These are phyloP conservation scores for Botrytis squamosa DNA, from an alignment of 2,329 filamentous ascomycete species.

Conservation along the genomic window DNA sequence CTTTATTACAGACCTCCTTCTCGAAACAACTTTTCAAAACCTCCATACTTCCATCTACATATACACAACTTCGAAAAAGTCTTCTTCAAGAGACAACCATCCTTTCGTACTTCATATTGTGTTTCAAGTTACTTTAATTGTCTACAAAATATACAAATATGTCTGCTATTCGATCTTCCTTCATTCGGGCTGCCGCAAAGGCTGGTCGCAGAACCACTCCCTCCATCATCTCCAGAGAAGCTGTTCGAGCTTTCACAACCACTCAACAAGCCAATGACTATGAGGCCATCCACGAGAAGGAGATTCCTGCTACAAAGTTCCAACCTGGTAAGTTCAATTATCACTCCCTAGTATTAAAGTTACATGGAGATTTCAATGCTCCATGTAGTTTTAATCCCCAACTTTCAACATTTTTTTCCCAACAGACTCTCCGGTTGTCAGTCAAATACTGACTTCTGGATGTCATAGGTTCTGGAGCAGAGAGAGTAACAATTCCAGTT, in stretches of 20 bases:
- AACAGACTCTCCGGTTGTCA: not conserved
- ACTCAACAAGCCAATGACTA: conserved; percentile 29
- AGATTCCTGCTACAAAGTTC: conserved; percentile 28
- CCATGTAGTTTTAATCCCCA: not conserved
- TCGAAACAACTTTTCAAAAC: conserved; percentile 1
- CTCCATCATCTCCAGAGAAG: conserved; percentile 22
- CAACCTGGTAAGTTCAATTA: conserved; percentile 12
- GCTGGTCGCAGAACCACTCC: conserved; percentile 13
- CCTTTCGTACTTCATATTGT: not conserved
- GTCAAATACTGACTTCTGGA: not conserved
- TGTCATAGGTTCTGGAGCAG: conserved; percentile 19
- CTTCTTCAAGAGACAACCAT: not conserved
- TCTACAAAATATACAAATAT: not conserved
- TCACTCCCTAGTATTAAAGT: not conserved
- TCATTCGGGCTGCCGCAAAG: conserved; percentile 15
- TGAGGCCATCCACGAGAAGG: conserved; percentile 36
- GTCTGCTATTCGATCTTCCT: conserved; percentile 15
- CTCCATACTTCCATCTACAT: not conserved
- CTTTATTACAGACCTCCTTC: conserved; percentile 9
- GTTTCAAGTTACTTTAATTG: not conserved
- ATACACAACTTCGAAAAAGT: not conserved
- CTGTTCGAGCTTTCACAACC: conserved; percentile 31
- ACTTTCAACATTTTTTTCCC: not conserved
- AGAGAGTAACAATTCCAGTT: conserved; percentile 33
- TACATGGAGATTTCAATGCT: not conserved